Evolutionary conservation across 2,329 filamentous ascomycete species (phyloP).

Genomic region (Verticillium klebahnii): DNA sequence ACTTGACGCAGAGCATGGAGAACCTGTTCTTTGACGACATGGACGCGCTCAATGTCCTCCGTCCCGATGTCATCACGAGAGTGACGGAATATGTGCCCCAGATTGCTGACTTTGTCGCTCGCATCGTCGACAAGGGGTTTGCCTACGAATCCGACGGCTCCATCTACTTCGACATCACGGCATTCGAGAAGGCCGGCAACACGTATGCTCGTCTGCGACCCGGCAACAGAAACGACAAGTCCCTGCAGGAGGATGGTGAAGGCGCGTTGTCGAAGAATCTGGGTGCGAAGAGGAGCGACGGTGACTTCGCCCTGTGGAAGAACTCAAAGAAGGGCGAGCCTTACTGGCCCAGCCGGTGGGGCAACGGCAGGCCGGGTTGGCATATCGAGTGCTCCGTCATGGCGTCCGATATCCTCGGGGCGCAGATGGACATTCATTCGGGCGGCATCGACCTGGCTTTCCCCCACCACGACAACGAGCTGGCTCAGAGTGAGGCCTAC

Average conservation of each 20-base stretch:
- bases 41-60: constrained; percentile 76
- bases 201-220: constrained; percentile 82
- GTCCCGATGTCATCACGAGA: constrained; percentile 75
- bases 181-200: constrained; percentile 81
- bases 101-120: constrained; percentile 80
- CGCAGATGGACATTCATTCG: constrained; percentile 86
- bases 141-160: constrained; percentile 80
- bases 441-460: constrained; percentile 89
- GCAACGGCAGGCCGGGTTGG: constrained; percentile 85
- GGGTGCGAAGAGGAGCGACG: constrained; percentile 65
- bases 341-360: constrained; percentile 85
- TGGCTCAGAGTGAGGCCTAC: constrained; percentile 87
- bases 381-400: constrained; percentile 97
- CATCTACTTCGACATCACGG: constrained; percentile 87
- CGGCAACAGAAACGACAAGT: constrained; percentile 78
- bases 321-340: constrained; percentile 88
- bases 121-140: constrained; percentile 79
- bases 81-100: constrained; percentile 91
- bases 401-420: constrained; percentile 83
- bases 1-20: constrained; percentile 82
- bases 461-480: constrained; percentile 88
- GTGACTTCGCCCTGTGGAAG: constrained; percentile 94
- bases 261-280: constrained; percentile 66
- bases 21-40: constrained; percentile 86
- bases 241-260: constrained; percentile 82